Base-by-base conservation (phyloP, 2,329 filamentous ascomycete genomes). In the Chaetomium strumarium region DNA sequence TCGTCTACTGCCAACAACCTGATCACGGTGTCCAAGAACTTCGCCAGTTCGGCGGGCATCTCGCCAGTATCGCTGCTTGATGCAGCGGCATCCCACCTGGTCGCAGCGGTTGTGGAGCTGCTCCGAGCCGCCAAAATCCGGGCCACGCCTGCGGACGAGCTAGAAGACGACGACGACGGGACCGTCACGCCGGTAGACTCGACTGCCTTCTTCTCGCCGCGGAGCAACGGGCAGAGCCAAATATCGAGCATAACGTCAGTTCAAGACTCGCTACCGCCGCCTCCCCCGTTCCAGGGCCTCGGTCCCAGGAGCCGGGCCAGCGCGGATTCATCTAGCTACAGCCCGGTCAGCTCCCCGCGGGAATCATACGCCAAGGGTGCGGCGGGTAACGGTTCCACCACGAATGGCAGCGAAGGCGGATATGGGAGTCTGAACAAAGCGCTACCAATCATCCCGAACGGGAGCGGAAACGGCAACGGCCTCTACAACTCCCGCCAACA, bases 1-100 rank as follows among this genome's bases (percentile, higher is more conserved):
- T 95, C 90, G n/a, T 86, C 86, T 2, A 95, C 92, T 1, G 91
- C 93, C 45, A 97, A 97, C 75, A 93, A 92, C 64, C 76, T 99
- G 53, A 96, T 97, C 63, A 97, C 92, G 2, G 90, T 92, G 1
- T 86, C 89, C 33, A 96, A 95, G 73, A 96, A 96, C 65, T 96
- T 93, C 68, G 85, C 88, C 33, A 79, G 82, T 11, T 85, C 90
- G 0, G 84, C 82, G 17, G 93, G 93, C 30, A 80, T 99, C 31
- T 92, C 90, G 1, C 93, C 93, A 0, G 86, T 99, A n/a, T 95
- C 90, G 6, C 73, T 99, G 3, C 76, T 99, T 19, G 93, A 99
- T 68, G 93, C 92, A 3, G 92, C 93, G 2, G 90, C 92, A 8
- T 93, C 89, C 20, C 90, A 99, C 70, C 77, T 97, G 34, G 89